These are phyloP conservation scores for Trichosporon sp. DNA, from an alignment of 1,284 basidiomycete genomes.

Conservation along the genomic window DNA sequence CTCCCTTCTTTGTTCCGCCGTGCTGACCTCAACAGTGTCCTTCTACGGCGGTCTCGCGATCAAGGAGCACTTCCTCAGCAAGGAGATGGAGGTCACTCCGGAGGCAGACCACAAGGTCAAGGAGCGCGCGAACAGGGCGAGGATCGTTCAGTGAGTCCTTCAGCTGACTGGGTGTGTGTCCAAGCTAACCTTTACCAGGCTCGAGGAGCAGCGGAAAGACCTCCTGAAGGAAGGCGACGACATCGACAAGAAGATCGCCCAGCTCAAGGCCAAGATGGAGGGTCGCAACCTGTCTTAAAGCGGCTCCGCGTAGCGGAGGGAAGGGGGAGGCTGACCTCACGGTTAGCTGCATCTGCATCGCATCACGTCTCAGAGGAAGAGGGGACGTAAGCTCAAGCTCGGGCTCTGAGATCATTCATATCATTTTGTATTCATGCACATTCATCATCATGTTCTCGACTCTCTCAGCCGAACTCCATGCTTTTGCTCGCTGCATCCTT, in stretches of 20 bases:
- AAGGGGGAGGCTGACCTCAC: background rate
- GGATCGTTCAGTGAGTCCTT: conserved; percentile 41
- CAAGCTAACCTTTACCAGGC: conserved; percentile 28
- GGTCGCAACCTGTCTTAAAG: background rate
- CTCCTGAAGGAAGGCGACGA: conserved; percentile 37
- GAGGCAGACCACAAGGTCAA: conserved; percentile 29
- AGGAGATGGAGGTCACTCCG: conserved; percentile 32
- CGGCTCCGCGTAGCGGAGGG: background rate
- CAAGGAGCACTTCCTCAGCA: conserved; percentile 42
- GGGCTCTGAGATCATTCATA: background rate
- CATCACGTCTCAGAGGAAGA: background rate
- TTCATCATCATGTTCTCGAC: background rate
- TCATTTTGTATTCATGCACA: conserved; percentile 9
- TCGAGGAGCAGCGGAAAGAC: conserved; percentile 44
- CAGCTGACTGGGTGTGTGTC: background rate
- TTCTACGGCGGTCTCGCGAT: conserved; percentile 44
- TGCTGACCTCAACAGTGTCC: conserved; percentile 32
- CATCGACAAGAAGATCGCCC: conserved; percentile 40
- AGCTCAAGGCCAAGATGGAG: conserved; percentile 25
- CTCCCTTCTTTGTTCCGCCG: background rate
- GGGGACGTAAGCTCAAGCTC: background rate
- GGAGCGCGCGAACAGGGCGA: conserved; percentile 38
- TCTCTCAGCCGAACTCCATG: too few relatives aligned
- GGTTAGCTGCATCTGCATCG: background rate
- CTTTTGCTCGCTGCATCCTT: too few relatives aligned